A percentile compares a stretch with the other conserved stretches of the same genome.
Conservation (phyloP, 2,329 filamentous ascomycete genomes). For the Mariannaea elegans region DNA sequence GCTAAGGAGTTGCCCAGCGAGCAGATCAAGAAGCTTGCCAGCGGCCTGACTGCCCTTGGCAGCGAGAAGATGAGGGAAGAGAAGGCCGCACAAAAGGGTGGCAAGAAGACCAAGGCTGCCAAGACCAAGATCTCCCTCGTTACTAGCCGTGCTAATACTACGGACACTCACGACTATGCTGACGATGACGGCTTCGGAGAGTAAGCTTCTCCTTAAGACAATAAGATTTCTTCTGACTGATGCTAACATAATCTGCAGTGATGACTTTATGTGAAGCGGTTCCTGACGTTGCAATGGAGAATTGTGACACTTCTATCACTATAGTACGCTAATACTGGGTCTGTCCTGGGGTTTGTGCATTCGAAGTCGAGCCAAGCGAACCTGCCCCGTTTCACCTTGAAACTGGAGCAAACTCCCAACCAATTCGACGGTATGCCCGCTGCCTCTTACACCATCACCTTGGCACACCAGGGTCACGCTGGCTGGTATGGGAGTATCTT, state of each 20-base stretch:
- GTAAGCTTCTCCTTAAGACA: slow-evolving; percentile 61
- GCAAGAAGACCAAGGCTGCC: slow-evolving; percentile 96
- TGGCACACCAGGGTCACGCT: slow-evolving; percentile 13
- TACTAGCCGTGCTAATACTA: slow-evolving; percentile 65
- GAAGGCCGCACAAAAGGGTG: slow-evolving; percentile 91
- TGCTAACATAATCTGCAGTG: slow-evolving; percentile 53
- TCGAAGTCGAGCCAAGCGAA: slow-evolving; percentile 13
- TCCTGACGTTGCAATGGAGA: slow-evolving; percentile 17
- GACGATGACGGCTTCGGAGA: slow-evolving; percentile 85
- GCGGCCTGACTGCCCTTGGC: slow-evolving; percentile 83
- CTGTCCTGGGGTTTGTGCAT: slow-evolving; percentile 20
- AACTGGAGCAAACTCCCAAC: slow-evolving; percentile 1
- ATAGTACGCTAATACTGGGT: slow-evolving; percentile 16
- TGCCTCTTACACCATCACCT: slow-evolving; percentile 19
- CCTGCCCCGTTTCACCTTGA: slow-evolving; percentile 1
- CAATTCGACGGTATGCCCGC: slow-evolving; percentile 5
- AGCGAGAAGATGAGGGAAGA: slow-evolving; percentile 99
- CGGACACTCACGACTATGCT: slow-evolving; percentile 77
- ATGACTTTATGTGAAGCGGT: slow-evolving; percentile 75
- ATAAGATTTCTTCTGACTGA: neutral
- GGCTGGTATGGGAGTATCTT: slow-evolving; percentile 13
- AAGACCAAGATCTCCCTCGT: slow-evolving; percentile 93
- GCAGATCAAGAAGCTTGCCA: slow-evolving; percentile 96
- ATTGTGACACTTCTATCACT: slow-evolving; percentile 16
- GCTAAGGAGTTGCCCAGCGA: slow-evolving; percentile 88